These are phyloP conservation scores for Scutellaria galericulata DNA, from an alignment of 257 asterid species.

Conservation along the genomic window DNA sequence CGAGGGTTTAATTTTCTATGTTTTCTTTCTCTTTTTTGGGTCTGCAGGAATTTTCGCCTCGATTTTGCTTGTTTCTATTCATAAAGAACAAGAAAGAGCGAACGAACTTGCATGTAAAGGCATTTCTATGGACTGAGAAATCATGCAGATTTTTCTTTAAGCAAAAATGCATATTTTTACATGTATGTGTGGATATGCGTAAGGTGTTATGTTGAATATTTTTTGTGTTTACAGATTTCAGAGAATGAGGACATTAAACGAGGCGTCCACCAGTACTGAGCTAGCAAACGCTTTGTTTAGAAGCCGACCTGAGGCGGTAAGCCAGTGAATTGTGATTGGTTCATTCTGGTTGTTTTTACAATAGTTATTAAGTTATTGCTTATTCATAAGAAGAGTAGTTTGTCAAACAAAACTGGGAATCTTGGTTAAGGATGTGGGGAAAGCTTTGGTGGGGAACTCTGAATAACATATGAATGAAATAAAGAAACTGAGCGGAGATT, in stretches of 20 bases:
- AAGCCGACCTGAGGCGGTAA: constrained; percentile 55
- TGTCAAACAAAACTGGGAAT: background rate
- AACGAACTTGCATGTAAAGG: constrained; percentile 27
- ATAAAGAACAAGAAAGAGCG: background rate
- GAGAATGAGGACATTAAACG: constrained; percentile 60
- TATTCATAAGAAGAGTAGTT: background rate
- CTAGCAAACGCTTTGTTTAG: constrained; percentile 38
- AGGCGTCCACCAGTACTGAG: constrained; percentile 70
- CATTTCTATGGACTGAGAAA: constrained; percentile 17
- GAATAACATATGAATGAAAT: background rate
- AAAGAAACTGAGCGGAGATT: background rate
- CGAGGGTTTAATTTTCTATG: constrained; percentile 22
- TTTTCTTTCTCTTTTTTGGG: background rate
- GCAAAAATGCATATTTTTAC: constrained; percentile 22
- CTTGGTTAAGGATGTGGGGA: background rate
- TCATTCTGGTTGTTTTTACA: constrained; percentile 25
- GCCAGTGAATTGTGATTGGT: constrained; percentile 31
- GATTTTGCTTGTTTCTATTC: constrained; percentile 23
- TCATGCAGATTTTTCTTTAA: constrained; percentile 31
- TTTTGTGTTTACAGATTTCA: constrained; percentile 32
- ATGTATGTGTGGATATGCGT: constrained; percentile 4
- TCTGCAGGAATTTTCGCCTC: background rate
- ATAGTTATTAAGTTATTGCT: constrained; percentile 11
- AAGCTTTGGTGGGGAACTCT: background rate
- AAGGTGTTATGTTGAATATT: background rate